Conservation (phyloP, 495 filamentous ascomycete species). For the Talaromyces adpressus region DNA sequence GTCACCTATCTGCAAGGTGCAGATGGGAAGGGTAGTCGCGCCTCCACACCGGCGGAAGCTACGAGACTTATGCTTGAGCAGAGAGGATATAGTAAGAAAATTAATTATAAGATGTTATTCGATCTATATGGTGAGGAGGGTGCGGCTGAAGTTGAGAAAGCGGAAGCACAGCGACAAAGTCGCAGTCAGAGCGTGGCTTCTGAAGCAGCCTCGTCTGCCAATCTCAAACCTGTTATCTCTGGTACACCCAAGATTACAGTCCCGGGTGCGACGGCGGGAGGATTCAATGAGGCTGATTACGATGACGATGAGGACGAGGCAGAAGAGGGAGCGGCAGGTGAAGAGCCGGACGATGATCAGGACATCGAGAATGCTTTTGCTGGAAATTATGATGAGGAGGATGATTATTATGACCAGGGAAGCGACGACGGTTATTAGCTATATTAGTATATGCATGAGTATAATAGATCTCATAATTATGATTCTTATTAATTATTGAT, state of each 20-base stretch:
- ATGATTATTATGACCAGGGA: constrained; percentile 3
- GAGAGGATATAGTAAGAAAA: constrained; percentile 68
- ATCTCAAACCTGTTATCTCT: background rate
- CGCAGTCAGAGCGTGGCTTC: constrained; percentile 32
- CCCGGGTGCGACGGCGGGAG: background rate
- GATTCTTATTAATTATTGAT: background rate
- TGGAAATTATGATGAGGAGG: constrained; percentile 6
- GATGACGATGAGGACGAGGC: constrained; percentile 7
- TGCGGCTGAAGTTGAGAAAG: constrained; percentile 18
- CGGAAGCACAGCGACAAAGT: constrained; percentile 17
- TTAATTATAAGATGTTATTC: constrained; percentile 71
- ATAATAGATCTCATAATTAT: background rate
- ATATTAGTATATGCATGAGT: background rate
- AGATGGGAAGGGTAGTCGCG: constrained; percentile 31
- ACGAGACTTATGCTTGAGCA: constrained; percentile 65
- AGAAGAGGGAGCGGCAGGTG: background rate
- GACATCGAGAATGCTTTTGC: constrained; percentile 9
- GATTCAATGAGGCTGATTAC: constrained; percentile 7
- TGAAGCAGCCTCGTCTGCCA: background rate
- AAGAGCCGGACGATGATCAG: constrained; percentile 1
- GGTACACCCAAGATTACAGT: background rate
- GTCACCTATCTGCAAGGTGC: constrained; percentile 40
- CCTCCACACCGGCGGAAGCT: constrained; percentile 59
- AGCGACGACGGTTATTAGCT: background rate
- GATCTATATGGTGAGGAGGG: constrained; percentile 31